A percentile compares a stretch with the other conserved stretches of the same genome.
phyloP scores from a whole-genome alignment of 2,329 filamentous ascomycete genomes.

The Neocatenulostroma microsporum region DNA sequence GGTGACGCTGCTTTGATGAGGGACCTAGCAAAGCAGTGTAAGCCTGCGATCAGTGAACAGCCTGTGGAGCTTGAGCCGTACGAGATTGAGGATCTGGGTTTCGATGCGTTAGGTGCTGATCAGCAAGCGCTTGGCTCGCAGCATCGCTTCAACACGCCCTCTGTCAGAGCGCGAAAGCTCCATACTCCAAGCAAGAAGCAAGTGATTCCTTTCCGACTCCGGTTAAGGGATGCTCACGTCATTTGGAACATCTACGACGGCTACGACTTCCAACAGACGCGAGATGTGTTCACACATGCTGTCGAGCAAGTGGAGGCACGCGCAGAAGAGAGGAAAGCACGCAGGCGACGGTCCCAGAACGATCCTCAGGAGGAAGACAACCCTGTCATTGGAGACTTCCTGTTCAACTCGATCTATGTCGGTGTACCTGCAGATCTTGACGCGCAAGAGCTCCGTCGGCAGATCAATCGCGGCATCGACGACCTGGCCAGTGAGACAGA shows the following conservation, averaged over 20 bases:
- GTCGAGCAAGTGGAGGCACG: conserved; percentile 80
- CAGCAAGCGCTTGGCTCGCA: conserved; percentile 22
- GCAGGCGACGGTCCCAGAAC: conserved; percentile 48
- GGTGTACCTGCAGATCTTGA: conserved; percentile 76
- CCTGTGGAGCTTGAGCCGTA: conserved; percentile 22
- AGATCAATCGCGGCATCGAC: conserved; percentile 82
- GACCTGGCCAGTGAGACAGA: conserved; percentile 83
- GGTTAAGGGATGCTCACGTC: conserved; percentile 77
- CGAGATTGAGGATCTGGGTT: conserved; percentile 29
- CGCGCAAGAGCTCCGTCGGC: conserved; percentile 68
- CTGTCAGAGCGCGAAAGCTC: conserved; percentile 1
- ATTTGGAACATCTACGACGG: conserved; percentile 99
- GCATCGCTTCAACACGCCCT: conserved; percentile 26
- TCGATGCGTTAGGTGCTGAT: conserved; percentile 23
- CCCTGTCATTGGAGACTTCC: conserved; percentile 82
- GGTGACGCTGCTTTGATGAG: conserved; percentile 25
- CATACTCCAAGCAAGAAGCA: conserved; percentile 1
- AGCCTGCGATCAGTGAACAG: conserved; percentile 11
- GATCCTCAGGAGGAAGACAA: conserved; percentile 67
- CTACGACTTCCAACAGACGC: conserved; percentile 88
- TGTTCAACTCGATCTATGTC: conserved; percentile 99
- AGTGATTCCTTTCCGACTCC: conserved; percentile 56
- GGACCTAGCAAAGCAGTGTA: conserved; percentile 25
- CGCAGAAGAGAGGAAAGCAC: conserved; percentile 63
- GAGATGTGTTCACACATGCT: conserved; percentile 76